phyloP scores from a whole-genome alignment of 176 grass and related monocot species.

The Thalia dealbata region DNA sequence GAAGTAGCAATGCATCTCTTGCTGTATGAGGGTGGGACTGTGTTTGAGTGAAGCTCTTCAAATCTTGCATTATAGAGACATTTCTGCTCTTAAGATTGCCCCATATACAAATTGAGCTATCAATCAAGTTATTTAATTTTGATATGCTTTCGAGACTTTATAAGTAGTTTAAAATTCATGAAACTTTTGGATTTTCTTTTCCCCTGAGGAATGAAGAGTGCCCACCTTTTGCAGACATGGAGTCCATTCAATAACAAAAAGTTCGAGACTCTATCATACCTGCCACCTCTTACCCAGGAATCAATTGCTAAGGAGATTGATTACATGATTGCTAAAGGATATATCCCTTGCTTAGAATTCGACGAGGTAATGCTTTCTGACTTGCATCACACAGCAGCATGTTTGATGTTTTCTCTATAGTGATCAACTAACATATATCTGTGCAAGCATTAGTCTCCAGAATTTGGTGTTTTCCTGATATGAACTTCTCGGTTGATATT shows the following conservation, averaged over 20 bases:
- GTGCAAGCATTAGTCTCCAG: background rate
- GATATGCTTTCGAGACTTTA: background rate
- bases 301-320: slow-evolving; percentile 50
- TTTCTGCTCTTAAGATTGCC: no score
- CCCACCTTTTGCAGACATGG: slow-evolving; percentile 34
- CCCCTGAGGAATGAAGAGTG: background rate
- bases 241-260: slow-evolving; percentile 60
- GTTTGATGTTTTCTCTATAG: no score
- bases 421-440: no score
- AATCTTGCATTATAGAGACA: no score
- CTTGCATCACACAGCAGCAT: background rate
- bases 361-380: slow-evolving; percentile 31
- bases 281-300: slow-evolving; percentile 41
- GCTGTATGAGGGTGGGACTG: no score
- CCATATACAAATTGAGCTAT: no score
- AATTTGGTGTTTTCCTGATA: background rate
- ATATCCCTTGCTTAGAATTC: slow-evolving; percentile 62
- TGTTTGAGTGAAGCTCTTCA: no score
- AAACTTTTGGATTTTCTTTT: no score
- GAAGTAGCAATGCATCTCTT: no score
- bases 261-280: slow-evolving; percentile 49
- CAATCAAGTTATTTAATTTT: background rate
- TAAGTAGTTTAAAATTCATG: background rate
- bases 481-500: no score
- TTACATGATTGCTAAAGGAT: slow-evolving; percentile 54